A percentile compares a stretch with the other conserved stretches of the same genome.
These are phyloP conservation scores for Hypoxylon lenormandii DNA, from an alignment of 495 filamentous ascomycete genomes.

Conservation along the genomic window DNA sequence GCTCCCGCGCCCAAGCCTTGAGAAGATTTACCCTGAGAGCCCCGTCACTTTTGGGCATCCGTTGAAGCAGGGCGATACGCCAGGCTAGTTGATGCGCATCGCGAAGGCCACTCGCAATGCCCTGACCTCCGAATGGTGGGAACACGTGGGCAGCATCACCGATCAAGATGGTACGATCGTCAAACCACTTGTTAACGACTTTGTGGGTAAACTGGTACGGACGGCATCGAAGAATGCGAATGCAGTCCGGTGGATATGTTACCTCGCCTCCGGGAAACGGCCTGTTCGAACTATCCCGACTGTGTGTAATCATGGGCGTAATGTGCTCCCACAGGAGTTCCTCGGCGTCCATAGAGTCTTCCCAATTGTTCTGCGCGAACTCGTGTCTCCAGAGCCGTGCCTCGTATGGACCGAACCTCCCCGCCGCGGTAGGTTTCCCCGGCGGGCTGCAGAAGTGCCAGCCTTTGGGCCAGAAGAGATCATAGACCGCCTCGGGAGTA, in stretches of 20 bases:
- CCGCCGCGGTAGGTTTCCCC: constrained; percentile 59
- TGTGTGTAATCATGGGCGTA: constrained; percentile 48
- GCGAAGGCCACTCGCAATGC: constrained; percentile 61
- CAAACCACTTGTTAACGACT: constrained; percentile 66
- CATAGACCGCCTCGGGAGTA: constrained; percentile 62
- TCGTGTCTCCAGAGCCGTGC: constrained; percentile 66
- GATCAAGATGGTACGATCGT: constrained; percentile 59
- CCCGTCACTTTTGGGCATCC: constrained; percentile 18
- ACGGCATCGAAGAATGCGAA: constrained; percentile 62
- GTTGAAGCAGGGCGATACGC: constrained; percentile 59
- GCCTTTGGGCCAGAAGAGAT: constrained; percentile 62
- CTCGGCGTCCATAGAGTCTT: constrained; percentile 45
- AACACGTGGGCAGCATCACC: constrained; percentile 69
- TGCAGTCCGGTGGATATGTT: constrained; percentile 62
- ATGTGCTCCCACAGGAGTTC: constrained; percentile 50
- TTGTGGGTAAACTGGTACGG: constrained; percentile 63
- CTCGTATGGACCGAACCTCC: constrained; percentile 59
- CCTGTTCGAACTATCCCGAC: constrained; percentile 14
- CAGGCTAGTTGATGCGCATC: constrained; percentile 59
- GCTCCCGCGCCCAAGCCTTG: constrained; percentile 45
- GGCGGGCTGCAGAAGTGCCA: constrained; percentile 64
- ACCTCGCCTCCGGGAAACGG: constrained; percentile 47
- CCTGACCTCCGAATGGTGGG: constrained; percentile 68
- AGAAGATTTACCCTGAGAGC: constrained; percentile 32
- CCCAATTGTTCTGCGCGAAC: constrained; percentile 54